These are phyloP conservation scores for Heritiera littoralis DNA, from an alignment of 345 rosid species.

Conservation along the genomic window DNA sequence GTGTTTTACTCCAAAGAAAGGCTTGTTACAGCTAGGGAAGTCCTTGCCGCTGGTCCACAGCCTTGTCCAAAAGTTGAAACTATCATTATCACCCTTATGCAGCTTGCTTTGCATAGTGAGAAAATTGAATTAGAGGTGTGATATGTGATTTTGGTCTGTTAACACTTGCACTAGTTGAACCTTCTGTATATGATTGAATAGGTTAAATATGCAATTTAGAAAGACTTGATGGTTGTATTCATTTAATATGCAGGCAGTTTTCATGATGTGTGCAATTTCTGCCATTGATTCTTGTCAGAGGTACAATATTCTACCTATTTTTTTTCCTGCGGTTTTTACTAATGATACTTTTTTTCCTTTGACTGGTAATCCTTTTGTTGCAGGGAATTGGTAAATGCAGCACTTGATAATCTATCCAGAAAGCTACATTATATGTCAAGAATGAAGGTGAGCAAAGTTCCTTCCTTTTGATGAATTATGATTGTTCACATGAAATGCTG, in stretches of 20 bases:
- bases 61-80: constrained; percentile 71
- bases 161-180: constrained; percentile 15
- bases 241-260: constrained; percentile 68
- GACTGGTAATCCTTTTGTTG: constrained; percentile 27
- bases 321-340: not conserved
- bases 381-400: constrained; percentile 74
- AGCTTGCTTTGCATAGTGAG: constrained; percentile 86
- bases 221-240: constrained; percentile 1
- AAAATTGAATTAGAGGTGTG: constrained; percentile 78
- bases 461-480: constrained; percentile 10
- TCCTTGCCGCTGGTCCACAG: constrained; percentile 75
- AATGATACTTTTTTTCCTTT: not conserved
- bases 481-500: not conserved
- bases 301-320: constrained; percentile 37
- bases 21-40: constrained; percentile 70
- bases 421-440: constrained; percentile 70
- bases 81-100: constrained; percentile 73
- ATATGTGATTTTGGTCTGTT: constrained; percentile 22
- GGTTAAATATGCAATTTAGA: constrained; percentile 3
- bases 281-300: constrained; percentile 82
- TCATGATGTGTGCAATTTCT: constrained; percentile 79
- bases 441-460: constrained; percentile 58
- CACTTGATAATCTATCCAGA: constrained; percentile 70
- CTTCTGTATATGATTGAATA: constrained; percentile 2
- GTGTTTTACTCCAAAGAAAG: constrained; percentile 66